Conservation (phyloP, 2,329 filamentous ascomycete species). For the Pseudogymnoascus sp. region DNA sequence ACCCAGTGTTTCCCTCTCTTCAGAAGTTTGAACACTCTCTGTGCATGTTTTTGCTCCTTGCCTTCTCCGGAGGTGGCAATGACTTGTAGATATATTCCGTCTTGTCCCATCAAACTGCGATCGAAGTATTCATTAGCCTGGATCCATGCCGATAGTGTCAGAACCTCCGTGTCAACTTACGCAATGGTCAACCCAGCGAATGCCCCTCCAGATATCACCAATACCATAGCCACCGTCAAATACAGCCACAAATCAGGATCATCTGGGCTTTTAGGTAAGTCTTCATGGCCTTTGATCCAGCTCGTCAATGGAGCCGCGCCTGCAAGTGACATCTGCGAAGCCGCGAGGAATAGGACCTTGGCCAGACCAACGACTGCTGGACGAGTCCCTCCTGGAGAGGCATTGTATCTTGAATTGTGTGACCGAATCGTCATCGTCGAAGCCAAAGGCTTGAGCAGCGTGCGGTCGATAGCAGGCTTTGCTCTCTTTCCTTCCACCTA, state of each 20-base stretch:
- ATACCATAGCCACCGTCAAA: slow-evolving; percentile 60
- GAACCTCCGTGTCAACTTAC: slow-evolving; percentile 36
- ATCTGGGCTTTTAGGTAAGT: slow-evolving; percentile 41
- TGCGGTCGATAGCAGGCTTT: background rate
- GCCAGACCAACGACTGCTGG: slow-evolving; percentile 45
- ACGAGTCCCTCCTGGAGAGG: slow-evolving; percentile 27
- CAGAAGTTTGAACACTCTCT: slow-evolving; percentile 68
- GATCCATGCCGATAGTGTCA: background rate
- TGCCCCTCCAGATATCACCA: slow-evolving; percentile 64
- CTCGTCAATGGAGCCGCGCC: slow-evolving; percentile 28
- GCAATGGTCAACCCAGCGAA: slow-evolving; percentile 90
- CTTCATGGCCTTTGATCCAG: slow-evolving; percentile 37
- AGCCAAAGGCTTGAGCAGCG: background rate
- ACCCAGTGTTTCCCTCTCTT: slow-evolving; percentile 94
- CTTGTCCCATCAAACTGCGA: slow-evolving; percentile 44
- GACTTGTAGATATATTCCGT: slow-evolving; percentile 93
- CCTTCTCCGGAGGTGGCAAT: slow-evolving; percentile 75
- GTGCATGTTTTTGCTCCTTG: slow-evolving; percentile 73
- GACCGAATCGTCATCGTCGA: background rate
- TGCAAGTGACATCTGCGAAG: slow-evolving; percentile 34
- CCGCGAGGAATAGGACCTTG: slow-evolving; percentile 42
- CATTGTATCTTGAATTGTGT: slow-evolving; percentile 1
- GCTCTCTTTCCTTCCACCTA: background rate
- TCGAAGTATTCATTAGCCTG: background rate
- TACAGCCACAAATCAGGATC: slow-evolving; percentile 73